phyloP scores from a whole-genome alignment of 2,329 filamentous ascomycete species.

The Cercospora sojina region DNA sequence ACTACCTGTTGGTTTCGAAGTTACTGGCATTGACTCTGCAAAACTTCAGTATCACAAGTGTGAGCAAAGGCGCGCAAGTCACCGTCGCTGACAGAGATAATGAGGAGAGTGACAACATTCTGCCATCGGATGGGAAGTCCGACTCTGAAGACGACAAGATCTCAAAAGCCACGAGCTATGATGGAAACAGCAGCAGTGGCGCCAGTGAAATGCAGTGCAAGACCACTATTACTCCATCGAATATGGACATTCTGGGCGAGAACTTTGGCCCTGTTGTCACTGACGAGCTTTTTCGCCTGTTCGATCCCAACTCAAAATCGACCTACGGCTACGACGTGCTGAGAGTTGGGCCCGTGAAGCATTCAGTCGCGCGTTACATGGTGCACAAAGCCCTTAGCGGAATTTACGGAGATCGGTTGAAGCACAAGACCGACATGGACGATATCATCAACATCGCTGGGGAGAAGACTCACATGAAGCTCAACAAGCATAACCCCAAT shows the following conservation, averaged over 20 bases:
- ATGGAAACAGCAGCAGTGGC: not conserved
- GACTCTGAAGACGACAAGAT: constrained; percentile 2
- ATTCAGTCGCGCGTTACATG: not conserved
- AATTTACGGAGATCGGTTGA: constrained; percentile 9
- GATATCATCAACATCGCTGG: constrained; percentile 11
- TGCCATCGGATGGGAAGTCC: not conserved
- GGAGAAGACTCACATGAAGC: not conserved
- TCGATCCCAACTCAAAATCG: not conserved
- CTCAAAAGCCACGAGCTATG: not conserved
- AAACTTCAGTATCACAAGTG: constrained; percentile 1
- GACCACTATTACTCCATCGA: not conserved
- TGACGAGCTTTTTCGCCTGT: not conserved
- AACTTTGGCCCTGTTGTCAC: constrained; percentile 9
- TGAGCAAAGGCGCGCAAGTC: not conserved
- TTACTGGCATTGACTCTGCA: not conserved
- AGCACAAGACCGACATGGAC: constrained; percentile 1
- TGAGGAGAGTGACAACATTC: not conserved
- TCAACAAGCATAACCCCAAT: not conserved
- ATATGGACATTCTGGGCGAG: constrained; percentile 13
- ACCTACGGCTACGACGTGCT: not conserved
- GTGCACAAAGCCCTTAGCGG: constrained; percentile 3
- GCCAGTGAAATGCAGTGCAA: not conserved
- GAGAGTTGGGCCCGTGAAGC: constrained; percentile 1
- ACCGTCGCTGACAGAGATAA: not conserved
- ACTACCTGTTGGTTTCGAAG: constrained; percentile 12